Base-by-base conservation (phyloP, 805 yeast species). In the Candida awuae region DNA sequence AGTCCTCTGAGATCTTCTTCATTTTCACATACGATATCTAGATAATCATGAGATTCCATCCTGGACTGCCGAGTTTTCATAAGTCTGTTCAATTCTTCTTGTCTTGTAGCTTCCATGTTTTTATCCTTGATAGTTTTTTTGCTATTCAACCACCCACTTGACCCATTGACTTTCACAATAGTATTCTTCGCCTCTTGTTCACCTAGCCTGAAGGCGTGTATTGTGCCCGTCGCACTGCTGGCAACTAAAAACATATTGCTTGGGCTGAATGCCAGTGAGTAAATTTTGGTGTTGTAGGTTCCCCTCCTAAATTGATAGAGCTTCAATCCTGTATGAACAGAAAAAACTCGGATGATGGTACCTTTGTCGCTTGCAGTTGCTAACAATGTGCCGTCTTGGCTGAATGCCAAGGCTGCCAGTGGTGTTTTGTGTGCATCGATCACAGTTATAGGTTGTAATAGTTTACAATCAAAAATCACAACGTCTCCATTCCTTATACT, bases 321-420 rank as follows among this genome's bases (percentile, higher is more conserved):
- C 49, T 80, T 79, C 20, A 70, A 64, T 0, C 94, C 94, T 0
- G 81, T 73, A 5, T 76, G 74, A 1, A 88, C 83, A 14, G 81
- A 70, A 53, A 90, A 92, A 6, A 92, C 80, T 35, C 97, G 65
- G 3, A 90, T 75, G 28, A 92, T 78, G 0, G 97, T 88, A 3
- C 98, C 98, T 55, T 85, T 85, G 40, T 75, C 83, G 2, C 95
- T 85, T 9, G 97, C 94, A 0, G 97, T 86, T 1, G 97, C 96
- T 35, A 90, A 67, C 45, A 87, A 63, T 1, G 79, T 66, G 1
- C 97, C 97, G 51, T 84, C 88, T 22, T 67, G 66, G 48, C 85
- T 83, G 26, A 92, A 61, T 1, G 84, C 67, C 39, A 87, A 61
- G 0, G 84, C 74, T 1, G 92, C 82, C 31, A 90, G 59, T 3